Base-by-base conservation (phyloP, 2,329 filamentous ascomycete genomes). In the Fusarium sp. region DNA sequence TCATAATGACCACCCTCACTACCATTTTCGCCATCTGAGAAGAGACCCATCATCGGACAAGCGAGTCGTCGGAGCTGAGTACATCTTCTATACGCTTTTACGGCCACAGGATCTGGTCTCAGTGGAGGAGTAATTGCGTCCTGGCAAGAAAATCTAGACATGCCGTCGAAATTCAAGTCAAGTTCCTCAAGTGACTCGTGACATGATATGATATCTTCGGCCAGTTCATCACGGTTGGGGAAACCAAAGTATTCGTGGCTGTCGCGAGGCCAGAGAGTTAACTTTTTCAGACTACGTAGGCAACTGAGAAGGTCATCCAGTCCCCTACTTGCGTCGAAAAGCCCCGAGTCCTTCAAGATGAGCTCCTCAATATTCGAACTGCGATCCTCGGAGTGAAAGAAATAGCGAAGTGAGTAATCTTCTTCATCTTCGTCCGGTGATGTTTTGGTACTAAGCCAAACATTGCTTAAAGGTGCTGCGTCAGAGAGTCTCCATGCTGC, bases 271-370 rank as follows among this genome's bases (percentile, higher is more conserved):
- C 30, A 16, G 1, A n/a, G 21, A 16, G 10, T n/a, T 8, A 16
- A 2, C 12, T n/a, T 50, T 8, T 37, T 50, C 21, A 50, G 5
- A 7, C 16, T 8, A 6, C 20, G 6, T 9, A 9, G 16, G 5
- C 10, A 7, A 11, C 3, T 3, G 6, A 50, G 28, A 7, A 50
- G 30, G 3, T 25, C 25, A 9, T 3, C 2, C 21, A 50, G 12
- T 5, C 14, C 32, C 16, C 16, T 34, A 2, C 16, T 34, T 5
- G 4, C 3, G 10, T 8, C 6, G 2, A 16, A 13, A 3, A 37
- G 5, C 2, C 4, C 20, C 0, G 10, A 16, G 14, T n/a, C 6
- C 2, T 2, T 9, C 7, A 50, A 14, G 9, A n/a, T 9, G 5
- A 50, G 21, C 34, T 50, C 48, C 14, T 50, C 20, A 8, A 50